Percentiles rank a stretch among this genome's conserved stretches.
Conservation (phyloP, 805 yeast species). For the Pichia ethanolica region DNA sequence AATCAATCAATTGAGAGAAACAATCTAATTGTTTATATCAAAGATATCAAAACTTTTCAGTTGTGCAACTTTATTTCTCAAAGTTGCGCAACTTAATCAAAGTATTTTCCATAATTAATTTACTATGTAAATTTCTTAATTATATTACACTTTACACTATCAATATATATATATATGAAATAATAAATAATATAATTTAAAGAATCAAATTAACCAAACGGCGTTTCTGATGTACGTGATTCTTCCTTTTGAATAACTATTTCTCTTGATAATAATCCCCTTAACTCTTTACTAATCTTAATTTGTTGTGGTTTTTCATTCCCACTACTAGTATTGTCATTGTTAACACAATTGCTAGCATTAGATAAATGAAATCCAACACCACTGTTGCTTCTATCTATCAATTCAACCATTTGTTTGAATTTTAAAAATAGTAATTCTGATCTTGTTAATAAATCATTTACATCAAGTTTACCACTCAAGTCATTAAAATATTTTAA, state of each 20-base stretch:
- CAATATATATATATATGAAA: too few relatives aligned
- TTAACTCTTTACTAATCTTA: slow-evolving; percentile 44
- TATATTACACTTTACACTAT: too few relatives aligned
- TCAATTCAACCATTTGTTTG: slow-evolving; percentile 67
- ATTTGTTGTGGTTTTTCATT: background rate
- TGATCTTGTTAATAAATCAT: slow-evolving; percentile 73
- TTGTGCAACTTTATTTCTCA: too few relatives aligned
- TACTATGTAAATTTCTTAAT: too few relatives aligned
- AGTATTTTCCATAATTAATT: too few relatives aligned
- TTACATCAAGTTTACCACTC: slow-evolving; percentile 64
- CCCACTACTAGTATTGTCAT: too few relatives aligned
- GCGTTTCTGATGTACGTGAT: slow-evolving; percentile 24
- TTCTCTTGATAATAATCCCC: slow-evolving; percentile 52
- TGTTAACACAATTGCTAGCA: background rate
- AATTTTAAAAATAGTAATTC: slow-evolving; percentile 79
- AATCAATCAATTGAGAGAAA: too few relatives aligned
- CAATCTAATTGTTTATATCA: too few relatives aligned
- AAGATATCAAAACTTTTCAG: too few relatives aligned
- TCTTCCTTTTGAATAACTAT: slow-evolving; percentile 47
- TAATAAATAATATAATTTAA: too few relatives aligned
- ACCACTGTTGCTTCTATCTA: slow-evolving; percentile 44
- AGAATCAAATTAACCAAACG: slow-evolving; percentile 18
- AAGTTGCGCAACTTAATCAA: too few relatives aligned
- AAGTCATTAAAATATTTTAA: slow-evolving; percentile 89
- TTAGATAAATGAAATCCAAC: slow-evolving; percentile 12